Evolutionary conservation across 176 grass and related monocot species (phyloP).

Genomic region (Pontederia crassipes): DNA sequence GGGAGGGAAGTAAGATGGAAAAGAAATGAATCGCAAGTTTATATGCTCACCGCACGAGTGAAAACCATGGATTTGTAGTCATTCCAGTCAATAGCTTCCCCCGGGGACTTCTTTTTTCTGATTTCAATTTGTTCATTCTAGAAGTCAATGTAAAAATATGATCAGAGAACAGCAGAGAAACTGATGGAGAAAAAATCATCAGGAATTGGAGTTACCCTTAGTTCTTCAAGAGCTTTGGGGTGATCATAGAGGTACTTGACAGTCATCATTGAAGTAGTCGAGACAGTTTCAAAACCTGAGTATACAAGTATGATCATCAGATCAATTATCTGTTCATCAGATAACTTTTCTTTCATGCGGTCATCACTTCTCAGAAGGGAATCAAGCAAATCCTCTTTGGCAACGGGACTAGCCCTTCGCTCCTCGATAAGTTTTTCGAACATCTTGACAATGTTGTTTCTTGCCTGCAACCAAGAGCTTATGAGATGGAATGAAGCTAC

Average conservation of each 20-base stretch:
- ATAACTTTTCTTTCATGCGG: constrained; percentile 44
- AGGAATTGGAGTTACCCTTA: constrained; percentile 33
- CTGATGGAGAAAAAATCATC: not conserved
- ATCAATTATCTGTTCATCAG: constrained; percentile 83
- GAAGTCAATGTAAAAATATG: not conserved
- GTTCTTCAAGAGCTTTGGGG: constrained; percentile 50
- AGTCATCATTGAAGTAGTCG: constrained; percentile 92
- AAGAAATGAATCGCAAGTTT: not conserved
- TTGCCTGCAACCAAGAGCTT: constrained; percentile 33
- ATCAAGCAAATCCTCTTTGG: constrained; percentile 61
- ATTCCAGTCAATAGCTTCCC: constrained; percentile 53
- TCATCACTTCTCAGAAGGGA: constrained; percentile 44
- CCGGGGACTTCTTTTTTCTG: constrained; percentile 36
- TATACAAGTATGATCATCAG: constrained; percentile 85
- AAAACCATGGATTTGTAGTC: constrained; percentile 84
- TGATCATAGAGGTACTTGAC: constrained; percentile 81
- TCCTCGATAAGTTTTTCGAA: constrained; percentile 48
- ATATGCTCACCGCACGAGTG: constrained; percentile 51
- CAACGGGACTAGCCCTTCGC: constrained; percentile 27
- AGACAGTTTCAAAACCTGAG: constrained; percentile 92
- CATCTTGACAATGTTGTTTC: constrained; percentile 80
- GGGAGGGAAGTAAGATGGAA: too few relatives aligned
- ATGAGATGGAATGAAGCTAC: not conserved
- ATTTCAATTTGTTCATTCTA: constrained; percentile 78
- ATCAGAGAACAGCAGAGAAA: not conserved